These are phyloP conservation scores for Apiotrichum veenhuisii DNA, from an alignment of 1,284 basidiomycete genomes.

Conservation along the genomic window DNA sequence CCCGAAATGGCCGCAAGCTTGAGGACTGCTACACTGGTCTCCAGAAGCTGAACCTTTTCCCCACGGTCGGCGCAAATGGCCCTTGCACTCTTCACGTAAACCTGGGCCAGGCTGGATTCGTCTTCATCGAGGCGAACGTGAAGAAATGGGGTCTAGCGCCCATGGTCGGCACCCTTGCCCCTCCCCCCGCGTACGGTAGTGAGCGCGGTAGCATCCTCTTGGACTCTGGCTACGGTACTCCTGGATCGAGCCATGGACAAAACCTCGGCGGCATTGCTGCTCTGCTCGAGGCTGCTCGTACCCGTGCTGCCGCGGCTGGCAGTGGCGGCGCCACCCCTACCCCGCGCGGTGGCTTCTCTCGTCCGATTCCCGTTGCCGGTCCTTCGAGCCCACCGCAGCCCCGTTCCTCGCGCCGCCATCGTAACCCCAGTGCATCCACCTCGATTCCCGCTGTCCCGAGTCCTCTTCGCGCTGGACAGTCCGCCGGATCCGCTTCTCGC, in stretches of 20 bases:
- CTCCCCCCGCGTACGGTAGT: slow-evolving; percentile 90
- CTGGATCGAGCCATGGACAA: slow-evolving; percentile 23
- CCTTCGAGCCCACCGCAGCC: slow-evolving; percentile 8
- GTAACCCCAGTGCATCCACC: slow-evolving; percentile 23
- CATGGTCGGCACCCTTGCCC: slow-evolving; percentile 88
- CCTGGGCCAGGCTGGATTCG: slow-evolving; percentile 90
- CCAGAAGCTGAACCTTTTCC: slow-evolving; percentile 85
- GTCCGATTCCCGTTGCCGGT: slow-evolving; percentile 5
- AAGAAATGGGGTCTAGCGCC: slow-evolving; percentile 98
- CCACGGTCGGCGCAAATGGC: slow-evolving; percentile 88
- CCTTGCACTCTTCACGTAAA: slow-evolving; percentile 93
- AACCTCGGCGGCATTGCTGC: slow-evolving; percentile 28
- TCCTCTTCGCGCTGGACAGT: slow-evolving; percentile 35
- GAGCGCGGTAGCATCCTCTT: slow-evolving; percentile 89
- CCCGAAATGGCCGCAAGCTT: slow-evolving; percentile 88
- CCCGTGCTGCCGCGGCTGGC: slow-evolving; percentile 18
- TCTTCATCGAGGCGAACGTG: slow-evolving; percentile 96
- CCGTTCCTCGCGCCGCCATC: slow-evolving; percentile 27
- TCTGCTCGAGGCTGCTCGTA: slow-evolving; percentile 41
- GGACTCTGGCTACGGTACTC: slow-evolving; percentile 65
- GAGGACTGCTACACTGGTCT: slow-evolving; percentile 90
- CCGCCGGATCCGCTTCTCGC: neutral
- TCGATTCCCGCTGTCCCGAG: slow-evolving; percentile 33
- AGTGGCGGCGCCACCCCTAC: neutral
- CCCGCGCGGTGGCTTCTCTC: neutral